Conservation (phyloP, 2,329 filamentous ascomycete genomes). For the Exophiala spinifera region DNA sequence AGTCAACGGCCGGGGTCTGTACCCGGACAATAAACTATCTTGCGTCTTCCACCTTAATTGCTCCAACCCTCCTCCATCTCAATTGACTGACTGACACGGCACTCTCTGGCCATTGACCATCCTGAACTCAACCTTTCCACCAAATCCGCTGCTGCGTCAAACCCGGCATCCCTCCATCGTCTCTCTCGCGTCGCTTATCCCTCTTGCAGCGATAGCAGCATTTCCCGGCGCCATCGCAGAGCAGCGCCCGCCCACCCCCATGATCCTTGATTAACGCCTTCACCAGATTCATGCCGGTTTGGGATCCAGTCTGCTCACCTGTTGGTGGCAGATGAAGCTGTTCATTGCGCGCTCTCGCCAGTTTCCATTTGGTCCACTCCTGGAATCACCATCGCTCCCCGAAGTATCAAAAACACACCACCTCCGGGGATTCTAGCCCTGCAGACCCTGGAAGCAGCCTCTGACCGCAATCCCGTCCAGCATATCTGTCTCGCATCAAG, state of each 20-base stretch:
- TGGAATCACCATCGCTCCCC: neutral
- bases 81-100: no score
- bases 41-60: no score
- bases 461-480: neutral
- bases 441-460: neutral
- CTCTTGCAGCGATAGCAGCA: neutral
- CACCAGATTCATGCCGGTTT: neutral
- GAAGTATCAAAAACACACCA: neutral
- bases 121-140: neutral
- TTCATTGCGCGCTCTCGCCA: neutral
- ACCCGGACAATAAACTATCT: no score
- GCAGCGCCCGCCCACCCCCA: no score
- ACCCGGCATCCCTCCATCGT: neutral
- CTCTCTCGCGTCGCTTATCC: neutral
- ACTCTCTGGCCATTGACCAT: no score
- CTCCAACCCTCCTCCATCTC: no score
- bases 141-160: neutral
- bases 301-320: neutral
- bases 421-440: neutral
- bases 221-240: no score
- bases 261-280: neutral
- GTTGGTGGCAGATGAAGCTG: slow-evolving; percentile 3
- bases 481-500: neutral
- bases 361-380: neutral
- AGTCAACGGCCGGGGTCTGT: no score